These are phyloP conservation scores for Cutaneotrichosporon mucoides DNA, from an alignment of 1,284 basidiomycete genomes.

Conservation along the genomic window DNA sequence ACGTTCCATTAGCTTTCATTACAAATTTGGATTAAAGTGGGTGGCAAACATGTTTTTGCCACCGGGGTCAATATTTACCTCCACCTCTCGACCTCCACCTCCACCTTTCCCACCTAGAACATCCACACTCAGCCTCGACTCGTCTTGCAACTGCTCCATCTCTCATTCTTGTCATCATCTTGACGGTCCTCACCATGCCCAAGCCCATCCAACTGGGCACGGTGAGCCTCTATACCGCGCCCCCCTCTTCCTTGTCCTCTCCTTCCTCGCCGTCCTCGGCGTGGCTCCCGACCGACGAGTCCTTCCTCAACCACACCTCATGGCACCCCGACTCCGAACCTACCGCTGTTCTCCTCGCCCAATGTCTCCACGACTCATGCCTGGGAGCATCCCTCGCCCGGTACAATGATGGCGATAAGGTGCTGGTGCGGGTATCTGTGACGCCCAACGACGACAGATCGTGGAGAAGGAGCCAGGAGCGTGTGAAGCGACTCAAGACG, in stretches of 20 bases:
- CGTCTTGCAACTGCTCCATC: too few species aligned
- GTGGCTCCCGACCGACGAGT: neutral
- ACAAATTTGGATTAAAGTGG: too few species aligned
- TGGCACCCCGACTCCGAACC: neutral
- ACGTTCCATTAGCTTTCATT: too few species aligned
- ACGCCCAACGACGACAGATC: neutral
- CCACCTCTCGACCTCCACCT: too few species aligned
- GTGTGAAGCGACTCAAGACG: neutral
- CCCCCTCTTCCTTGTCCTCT: too few species aligned
- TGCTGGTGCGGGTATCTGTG: neutral
- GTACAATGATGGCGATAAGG: neutral
- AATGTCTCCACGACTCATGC: neutral
- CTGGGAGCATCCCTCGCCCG: neutral
- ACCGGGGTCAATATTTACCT: too few species aligned
- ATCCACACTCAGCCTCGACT: too few species aligned
- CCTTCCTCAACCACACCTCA: neutral
- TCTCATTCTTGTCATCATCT: too few species aligned
- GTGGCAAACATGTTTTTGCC: too few species aligned
- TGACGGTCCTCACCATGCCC: neutral
- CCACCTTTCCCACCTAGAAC: too few species aligned
- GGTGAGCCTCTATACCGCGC: neutral
- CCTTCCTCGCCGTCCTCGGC: neutral
- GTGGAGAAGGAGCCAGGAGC: neutral
- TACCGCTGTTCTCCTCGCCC: neutral
- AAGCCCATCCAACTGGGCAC: neutral